Conservation (phyloP, 306 rosid species). For the Delonix regia region DNA sequence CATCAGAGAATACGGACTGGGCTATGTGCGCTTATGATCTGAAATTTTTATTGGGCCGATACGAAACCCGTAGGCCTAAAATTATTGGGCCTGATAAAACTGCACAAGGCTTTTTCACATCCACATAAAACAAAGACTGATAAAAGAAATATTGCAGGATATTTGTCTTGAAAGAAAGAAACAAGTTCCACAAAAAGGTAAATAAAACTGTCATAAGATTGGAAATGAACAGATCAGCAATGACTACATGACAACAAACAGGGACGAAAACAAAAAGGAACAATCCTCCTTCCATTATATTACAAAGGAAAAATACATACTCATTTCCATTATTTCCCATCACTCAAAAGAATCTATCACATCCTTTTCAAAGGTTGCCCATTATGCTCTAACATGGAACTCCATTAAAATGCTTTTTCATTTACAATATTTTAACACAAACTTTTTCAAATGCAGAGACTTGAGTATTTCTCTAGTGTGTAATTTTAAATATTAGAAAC, state of each 20-base stretch:
- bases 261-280: background rate
- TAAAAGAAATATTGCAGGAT: background rate
- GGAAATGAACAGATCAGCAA: background rate
- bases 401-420: no score
- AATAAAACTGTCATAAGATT: background rate
- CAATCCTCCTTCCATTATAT: background rate
- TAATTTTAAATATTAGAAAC: background rate
- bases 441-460: no score
- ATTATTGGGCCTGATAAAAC: no score
- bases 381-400: background rate
- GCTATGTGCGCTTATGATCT: no score
- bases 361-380: background rate
- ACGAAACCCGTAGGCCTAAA: no score
- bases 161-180: background rate
- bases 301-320: background rate
- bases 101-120: background rate
- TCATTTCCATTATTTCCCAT: background rate
- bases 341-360: background rate
- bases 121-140: background rate
- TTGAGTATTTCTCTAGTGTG: no score
- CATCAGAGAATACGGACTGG: no score
- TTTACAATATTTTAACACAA: no score
- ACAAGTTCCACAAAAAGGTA: background rate
- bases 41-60: no score
- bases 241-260: background rate